Evolutionary conservation across 768 basidiomycete species (phyloP).

Genomic region (Mycena indigotica): DNA sequence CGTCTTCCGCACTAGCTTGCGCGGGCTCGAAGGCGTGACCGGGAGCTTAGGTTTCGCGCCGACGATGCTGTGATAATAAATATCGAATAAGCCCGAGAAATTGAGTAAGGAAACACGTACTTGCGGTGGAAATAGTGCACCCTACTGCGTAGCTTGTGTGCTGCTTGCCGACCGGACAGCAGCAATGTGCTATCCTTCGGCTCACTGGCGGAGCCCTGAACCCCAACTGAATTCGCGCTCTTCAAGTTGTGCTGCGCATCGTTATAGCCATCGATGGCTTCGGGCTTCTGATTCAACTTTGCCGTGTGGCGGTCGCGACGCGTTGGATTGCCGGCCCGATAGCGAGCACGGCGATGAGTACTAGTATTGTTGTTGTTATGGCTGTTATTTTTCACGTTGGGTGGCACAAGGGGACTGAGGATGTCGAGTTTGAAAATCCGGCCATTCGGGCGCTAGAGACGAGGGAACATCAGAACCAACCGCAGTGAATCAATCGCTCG

Average conservation of each 20-base stretch:
- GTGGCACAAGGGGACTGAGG: no score
- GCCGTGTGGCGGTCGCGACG: no score
- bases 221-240: neutral
- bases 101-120: neutral
- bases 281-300: no score
- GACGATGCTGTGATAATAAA: constrained; percentile 5
- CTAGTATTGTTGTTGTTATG: no score
- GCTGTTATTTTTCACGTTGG: no score
- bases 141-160: neutral
- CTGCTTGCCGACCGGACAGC: neutral
- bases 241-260: no score
- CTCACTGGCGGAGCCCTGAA: neutral
- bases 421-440: no score
- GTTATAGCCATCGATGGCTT: no score
- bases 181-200: neutral
- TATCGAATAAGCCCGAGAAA: neutral
- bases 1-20: neutral
- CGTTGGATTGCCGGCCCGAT: no score
- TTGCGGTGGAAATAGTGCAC: constrained; percentile 6
- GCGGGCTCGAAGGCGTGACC: neutral
- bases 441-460: constrained; percentile 1
- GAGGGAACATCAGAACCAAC: no score
- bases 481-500: neutral
- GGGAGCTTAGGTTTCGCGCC: neutral
- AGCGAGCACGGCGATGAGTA: no score